Evolutionary conservation across 2,329 filamentous ascomycete species (phyloP), one percentile per base, ranked within the genome.

Genomic region (Ophiocordyceps camponoti-floridani): DNA sequence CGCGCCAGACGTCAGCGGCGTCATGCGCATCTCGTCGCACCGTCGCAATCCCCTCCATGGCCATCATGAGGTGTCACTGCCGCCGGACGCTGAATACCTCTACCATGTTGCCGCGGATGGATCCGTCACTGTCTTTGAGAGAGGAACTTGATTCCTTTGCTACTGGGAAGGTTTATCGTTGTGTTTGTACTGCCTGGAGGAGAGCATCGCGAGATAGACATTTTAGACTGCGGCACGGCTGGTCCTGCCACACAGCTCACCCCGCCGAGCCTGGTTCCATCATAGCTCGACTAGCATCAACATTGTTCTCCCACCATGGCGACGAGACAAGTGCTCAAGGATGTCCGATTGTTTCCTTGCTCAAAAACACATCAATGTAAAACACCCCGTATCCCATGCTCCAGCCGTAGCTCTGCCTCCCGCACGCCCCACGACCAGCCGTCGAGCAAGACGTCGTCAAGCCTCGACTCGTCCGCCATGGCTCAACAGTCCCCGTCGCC

Each of bases 1-100:
- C n/a, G 88, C 89, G 49, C 80, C 74, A 57, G 89, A 95, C 62
- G 84, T 96, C 30, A 94, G 84, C 62, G 89, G 89, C 3, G 86
- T 94, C 40, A 56, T 95, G 49, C 73, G 87, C 51, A 69, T 91
- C 43, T 88, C 82, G 16, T 68, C 30, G 11, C 41, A 70, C 41
- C 79, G 79, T 4, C 64, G 60, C 14, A 58, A 55, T 23, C 55
- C 52, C 40, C 47, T 50, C 10, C 54, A 56, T 27, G 50, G 44
- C 28, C 53, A 49, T 19, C 54, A 65, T 2, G 70, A 72, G 50
- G 38, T 4, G 2, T 5, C 9, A n/a, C 12, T 19, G 14, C 30
- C 16, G 19, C 31, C 18, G 2, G 71, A 84, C 53, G 77, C 69
- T 49, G 89, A 95, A 63, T 73, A 83, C 55, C 56, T 95, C 57